phyloP scores from a whole-genome alignment of 768 basidiomycete species.

The Hygrocybe punicea region DNA sequence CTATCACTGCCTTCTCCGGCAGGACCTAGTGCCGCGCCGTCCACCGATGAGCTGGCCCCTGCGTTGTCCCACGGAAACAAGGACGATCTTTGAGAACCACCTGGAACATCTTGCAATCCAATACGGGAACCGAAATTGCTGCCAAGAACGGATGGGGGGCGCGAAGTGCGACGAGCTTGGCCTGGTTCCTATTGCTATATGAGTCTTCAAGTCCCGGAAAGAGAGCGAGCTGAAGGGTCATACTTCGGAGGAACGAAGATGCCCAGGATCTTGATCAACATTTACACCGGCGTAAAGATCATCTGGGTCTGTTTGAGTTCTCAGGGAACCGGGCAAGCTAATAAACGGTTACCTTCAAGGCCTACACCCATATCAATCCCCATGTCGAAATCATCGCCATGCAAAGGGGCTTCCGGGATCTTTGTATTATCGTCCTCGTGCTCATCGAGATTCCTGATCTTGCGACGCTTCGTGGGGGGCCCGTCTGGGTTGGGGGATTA shows the following conservation, averaged over 20 bases:
- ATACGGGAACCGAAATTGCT: slow-evolving; percentile 49
- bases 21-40: slow-evolving; percentile 29
- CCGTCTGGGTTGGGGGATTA: slow-evolving; percentile 30
- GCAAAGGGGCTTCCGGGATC: slow-evolving; percentile 14
- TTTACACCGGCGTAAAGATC: slow-evolving; percentile 3
- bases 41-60: slow-evolving; percentile 58
- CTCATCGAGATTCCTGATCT: slow-evolving; percentile 22
- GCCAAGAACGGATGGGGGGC: slow-evolving; percentile 49
- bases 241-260: slow-evolving; percentile 58
- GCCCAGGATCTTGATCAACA: slow-evolving; percentile 12
- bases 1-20: slow-evolving; percentile 41
- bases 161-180: slow-evolving; percentile 72
- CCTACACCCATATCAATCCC: slow-evolving; percentile 20
- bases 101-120: slow-evolving; percentile 35
- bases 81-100: slow-evolving; percentile 63
- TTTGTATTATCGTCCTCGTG: slow-evolving; percentile 13
- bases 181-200: slow-evolving; percentile 64
- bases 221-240: slow-evolving; percentile 1
- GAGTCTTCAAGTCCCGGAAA: background rate
- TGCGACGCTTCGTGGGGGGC: slow-evolving; percentile 50
- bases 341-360: slow-evolving; percentile 8
- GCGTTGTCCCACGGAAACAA: slow-evolving; percentile 86
- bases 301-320: background rate
- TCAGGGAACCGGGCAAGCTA: background rate
- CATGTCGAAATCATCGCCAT: slow-evolving; percentile 9